Evolutionary conservation across 2,329 filamentous ascomycete species (phyloP).

Genomic region (Scedosporium apiospermum): DNA sequence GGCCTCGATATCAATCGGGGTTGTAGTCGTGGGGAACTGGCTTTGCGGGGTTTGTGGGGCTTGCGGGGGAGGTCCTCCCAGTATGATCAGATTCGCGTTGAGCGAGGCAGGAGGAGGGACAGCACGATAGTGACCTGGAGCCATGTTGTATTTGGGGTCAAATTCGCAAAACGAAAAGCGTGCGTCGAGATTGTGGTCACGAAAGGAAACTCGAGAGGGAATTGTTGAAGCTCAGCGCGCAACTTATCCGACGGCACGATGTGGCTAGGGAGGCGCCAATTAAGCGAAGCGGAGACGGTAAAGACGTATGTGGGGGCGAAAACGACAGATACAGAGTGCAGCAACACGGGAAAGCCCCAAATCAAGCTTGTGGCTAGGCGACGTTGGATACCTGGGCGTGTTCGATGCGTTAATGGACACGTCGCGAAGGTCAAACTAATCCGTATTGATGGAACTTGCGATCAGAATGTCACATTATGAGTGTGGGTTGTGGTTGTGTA

Average conservation of each 20-base stretch:
- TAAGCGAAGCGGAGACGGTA: too few species aligned
- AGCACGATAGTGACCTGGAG: neutral
- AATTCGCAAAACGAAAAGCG: neutral
- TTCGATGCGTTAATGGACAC: too few species aligned
- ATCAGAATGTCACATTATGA: neutral
- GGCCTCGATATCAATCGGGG: conserved; percentile 49
- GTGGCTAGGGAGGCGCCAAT: too few species aligned
- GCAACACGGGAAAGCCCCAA: too few species aligned
- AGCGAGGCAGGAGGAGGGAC: neutral
- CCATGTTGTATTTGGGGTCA: neutral
- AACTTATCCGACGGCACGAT: too few species aligned
- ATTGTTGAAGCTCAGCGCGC: neutral
- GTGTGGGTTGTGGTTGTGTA: neutral
- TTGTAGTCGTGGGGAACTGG: neutral
- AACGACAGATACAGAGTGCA: too few species aligned
- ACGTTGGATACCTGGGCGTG: too few species aligned
- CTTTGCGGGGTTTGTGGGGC: conserved; percentile 12
- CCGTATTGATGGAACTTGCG: too few species aligned
- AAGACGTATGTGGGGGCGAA: too few species aligned
- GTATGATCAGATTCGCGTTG: neutral
- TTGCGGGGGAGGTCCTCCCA: neutral
- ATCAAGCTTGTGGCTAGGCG: too few species aligned
- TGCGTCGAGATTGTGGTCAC: neutral
- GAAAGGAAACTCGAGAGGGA: neutral
- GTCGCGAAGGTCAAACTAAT: too few species aligned